Evolutionary conservation across 305 asterid species (phyloP).

Genomic region (Fraxinus angustifolia): DNA sequence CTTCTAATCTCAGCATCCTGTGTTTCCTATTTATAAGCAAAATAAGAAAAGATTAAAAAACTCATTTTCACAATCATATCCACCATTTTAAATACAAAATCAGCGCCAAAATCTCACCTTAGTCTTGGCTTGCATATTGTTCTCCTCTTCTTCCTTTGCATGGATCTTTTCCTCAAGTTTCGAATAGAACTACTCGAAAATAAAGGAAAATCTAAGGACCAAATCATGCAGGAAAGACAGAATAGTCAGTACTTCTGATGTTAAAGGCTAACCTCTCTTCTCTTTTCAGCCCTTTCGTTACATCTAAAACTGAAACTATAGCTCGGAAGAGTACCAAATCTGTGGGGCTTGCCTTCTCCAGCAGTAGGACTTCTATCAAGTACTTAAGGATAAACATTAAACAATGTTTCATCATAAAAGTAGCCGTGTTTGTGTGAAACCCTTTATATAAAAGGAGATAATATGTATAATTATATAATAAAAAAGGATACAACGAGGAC

Average conservation of each 20-base stretch:
- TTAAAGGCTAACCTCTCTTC: conserved; percentile 70
- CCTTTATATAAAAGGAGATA: not conserved
- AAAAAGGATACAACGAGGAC: conserved; percentile 60
- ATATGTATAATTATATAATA: not conserved
- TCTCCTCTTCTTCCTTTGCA: conserved; percentile 87
- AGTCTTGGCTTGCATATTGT: conserved; percentile 59
- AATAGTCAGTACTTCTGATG: not conserved
- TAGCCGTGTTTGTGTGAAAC: not conserved
- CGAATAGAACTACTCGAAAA: conserved; percentile 61
- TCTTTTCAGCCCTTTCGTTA: conserved; percentile 88
- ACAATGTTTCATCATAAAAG: not conserved
- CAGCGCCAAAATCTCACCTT: conserved; percentile 41
- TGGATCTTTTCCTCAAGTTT: conserved; percentile 94
- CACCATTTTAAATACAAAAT: not conserved
- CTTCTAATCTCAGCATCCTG: conserved; percentile 81
- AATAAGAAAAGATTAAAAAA: conserved; percentile 11
- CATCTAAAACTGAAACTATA: conserved; percentile 84
- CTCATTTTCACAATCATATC: not conserved
- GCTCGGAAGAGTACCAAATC: conserved; percentile 65
- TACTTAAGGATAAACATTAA: conserved; percentile 45
- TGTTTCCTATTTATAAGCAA: conserved; percentile 53
- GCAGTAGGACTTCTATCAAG: conserved; percentile 55
- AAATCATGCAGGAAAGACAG: conserved; percentile 10
- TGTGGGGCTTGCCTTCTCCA: conserved; percentile 60
- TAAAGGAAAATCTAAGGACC: conserved; percentile 16